Conservation (phyloP, 352 stramenopile genomes). For the Pythium monospermum region DNA sequence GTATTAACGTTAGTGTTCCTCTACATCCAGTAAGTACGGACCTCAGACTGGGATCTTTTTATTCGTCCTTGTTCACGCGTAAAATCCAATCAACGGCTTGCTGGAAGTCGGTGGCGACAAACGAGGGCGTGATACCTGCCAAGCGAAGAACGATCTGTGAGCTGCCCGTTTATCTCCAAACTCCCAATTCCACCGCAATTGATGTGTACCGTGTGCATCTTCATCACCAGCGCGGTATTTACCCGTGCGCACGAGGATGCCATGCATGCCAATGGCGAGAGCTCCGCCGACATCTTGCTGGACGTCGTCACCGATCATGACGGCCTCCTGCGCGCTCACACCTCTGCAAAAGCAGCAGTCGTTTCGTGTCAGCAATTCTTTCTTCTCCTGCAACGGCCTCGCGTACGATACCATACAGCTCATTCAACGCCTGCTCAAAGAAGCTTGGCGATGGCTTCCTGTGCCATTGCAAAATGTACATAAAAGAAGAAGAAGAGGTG, state of each 20-base stretch:
- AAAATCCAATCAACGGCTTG: constrained; percentile 20
- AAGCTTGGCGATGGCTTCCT: constrained; percentile 49
- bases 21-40: too few species aligned
- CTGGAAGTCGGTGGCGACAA: constrained; percentile 13
- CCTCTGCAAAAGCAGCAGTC: constrained; percentile 14
- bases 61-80: constrained; percentile 1
- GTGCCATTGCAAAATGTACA: neutral
- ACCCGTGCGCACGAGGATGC: constrained; percentile 42
- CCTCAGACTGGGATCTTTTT: too few species aligned
- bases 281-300: constrained; percentile 42
- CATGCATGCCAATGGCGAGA: constrained; percentile 37
- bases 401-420: constrained; percentile 30
- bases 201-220: constrained; percentile 9
- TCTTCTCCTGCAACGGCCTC: too few species aligned
- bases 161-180: neutral
- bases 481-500: neutral
- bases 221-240: constrained; percentile 46
- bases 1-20: too few species aligned
- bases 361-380: too few species aligned
- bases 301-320: constrained; percentile 61
- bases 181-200: too few species aligned
- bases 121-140: constrained; percentile 13
- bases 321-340: constrained; percentile 24
- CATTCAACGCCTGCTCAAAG: constrained; percentile 36
- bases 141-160: neutral